Base-by-base conservation (phyloP, 2,329 filamentous ascomycete genomes). In the Tetracladium maxilliforme region DNA sequence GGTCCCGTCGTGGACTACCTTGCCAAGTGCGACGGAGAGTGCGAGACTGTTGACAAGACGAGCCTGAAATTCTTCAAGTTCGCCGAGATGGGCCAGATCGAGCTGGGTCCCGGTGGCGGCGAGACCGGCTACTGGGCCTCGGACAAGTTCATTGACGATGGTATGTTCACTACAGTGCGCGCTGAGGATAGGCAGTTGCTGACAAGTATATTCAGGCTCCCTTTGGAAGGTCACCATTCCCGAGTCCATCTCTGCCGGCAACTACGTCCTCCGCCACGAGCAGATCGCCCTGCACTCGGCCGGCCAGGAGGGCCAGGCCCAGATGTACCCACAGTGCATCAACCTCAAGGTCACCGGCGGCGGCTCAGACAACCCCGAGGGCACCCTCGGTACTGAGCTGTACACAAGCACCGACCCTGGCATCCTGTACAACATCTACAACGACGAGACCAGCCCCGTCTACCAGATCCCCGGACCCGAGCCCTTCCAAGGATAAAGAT, bases 261-360 rank as follows among this genome's bases (percentile, higher is more conserved):
- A 58, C 32, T 69, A 68, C 33, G 58, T 70, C 16, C 39, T 70
- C 16, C 50, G 64, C 3, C 61, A 68, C 35, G 64, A 69, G 36
- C 50, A 40, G 16, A 43, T 45, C 14, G 42, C 41, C 14, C 34
- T 45, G 4, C 42, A 45, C 33, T 24, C 28, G 10, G 36, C 42
- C n/a, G 34, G 19, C 2, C 15, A 17, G 3, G 17, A 51, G 54
- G 22, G 55, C 59, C 30, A 63, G 53, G 17, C 47, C 52, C 32
- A 62, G 60, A 48, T 52, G 50, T 39, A 66, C 60, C 41, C 60
- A 51, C 17, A 62, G 44, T 68, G 62, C 36, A 37, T 63, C 26
- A 63, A 63, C 40, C 43, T 65, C 16, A 41, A 56, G 31, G 46
- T 65, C 25, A 49, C 41, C 24, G 58, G 59, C 14, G 44, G 44